Evolutionary conservation across 331 rosid genomes (phyloP).

Genomic region (Malus hybrid): DNA sequence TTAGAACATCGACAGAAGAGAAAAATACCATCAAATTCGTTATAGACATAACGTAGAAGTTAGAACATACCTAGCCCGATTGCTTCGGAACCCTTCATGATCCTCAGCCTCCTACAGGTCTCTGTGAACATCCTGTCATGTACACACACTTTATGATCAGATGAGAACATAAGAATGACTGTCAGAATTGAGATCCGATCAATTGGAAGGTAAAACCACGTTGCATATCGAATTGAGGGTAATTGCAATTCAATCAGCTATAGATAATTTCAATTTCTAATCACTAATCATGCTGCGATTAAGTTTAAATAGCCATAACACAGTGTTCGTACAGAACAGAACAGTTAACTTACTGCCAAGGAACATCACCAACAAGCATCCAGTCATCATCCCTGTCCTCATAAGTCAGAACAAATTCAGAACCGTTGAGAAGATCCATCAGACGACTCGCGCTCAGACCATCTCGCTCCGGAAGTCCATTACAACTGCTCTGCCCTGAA

Average conservation of each 20-base stretch:
- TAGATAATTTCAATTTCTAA: not conserved
- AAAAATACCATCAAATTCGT: not conserved
- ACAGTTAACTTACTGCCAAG: conserved; percentile 72
- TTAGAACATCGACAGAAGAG: not conserved
- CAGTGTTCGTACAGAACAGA: not conserved
- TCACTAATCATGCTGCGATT: not conserved
- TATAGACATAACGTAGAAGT: not conserved
- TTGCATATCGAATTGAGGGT: not conserved
- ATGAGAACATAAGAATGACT: not conserved
- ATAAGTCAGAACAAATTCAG: conserved; percentile 83
- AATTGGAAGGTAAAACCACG: not conserved
- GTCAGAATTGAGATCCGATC: not conserved
- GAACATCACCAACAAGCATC: conserved; percentile 99
- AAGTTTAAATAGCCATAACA: not conserved
- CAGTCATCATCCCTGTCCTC: conserved; percentile 96
- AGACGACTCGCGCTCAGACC: conserved; percentile 70
- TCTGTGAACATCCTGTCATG: conserved; percentile 41
- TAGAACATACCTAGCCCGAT: conserved; percentile 66
- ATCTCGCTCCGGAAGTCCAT: conserved; percentile 56
- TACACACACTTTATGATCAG: not conserved
- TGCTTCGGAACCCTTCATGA: conserved; percentile 93
- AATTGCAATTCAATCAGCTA: not conserved
- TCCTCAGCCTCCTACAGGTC: conserved; percentile 42
- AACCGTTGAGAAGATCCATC: conserved; percentile 79
- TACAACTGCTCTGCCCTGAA: conserved; percentile 70